These are phyloP conservation scores for Aethionema arabicum DNA, from an alignment of 345 rosid genomes.

Conservation along the genomic window DNA sequence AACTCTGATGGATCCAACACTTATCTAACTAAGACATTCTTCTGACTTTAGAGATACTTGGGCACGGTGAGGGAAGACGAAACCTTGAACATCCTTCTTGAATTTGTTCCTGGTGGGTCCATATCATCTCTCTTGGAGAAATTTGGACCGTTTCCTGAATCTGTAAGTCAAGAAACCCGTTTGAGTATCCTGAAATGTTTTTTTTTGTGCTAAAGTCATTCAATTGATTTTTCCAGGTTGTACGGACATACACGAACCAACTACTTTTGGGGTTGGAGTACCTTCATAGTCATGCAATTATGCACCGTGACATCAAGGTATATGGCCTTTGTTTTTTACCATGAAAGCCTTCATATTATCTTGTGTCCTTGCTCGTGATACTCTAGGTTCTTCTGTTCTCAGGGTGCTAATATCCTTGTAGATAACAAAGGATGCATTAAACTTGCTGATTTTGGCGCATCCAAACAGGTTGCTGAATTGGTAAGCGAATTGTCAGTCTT, in stretches of 20 bases:
- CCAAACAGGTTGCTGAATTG: slow-evolving; percentile 88
- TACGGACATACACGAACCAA: slow-evolving; percentile 71
- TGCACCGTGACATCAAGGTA: slow-evolving; percentile 95
- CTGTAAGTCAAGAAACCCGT: slow-evolving; percentile 51
- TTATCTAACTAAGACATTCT: slow-evolving; percentile 12
- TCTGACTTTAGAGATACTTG: slow-evolving; percentile 64
- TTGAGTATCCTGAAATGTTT: neutral
- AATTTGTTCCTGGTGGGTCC: slow-evolving; percentile 90
- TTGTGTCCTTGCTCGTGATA: neutral
- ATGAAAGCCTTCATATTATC: neutral
- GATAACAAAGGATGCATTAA: slow-evolving; percentile 90
- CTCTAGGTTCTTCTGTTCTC: slow-evolving; percentile 29
- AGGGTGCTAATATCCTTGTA: slow-evolving; percentile 94
- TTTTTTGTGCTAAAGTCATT: neutral
- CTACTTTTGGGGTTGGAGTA: slow-evolving; percentile 77
- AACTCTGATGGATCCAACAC: neutral
- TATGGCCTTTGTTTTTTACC: neutral
- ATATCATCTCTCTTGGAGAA: slow-evolving; percentile 86
- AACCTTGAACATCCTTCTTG: slow-evolving; percentile 68
- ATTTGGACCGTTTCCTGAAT: slow-evolving; percentile 87
- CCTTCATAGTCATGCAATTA: slow-evolving; percentile 76
- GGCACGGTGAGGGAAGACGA: slow-evolving; percentile 89
- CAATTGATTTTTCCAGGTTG: slow-evolving; percentile 48
- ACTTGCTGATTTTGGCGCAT: slow-evolving; percentile 98
- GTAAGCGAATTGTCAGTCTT: slow-evolving; percentile 38